Conservation (phyloP, 2,329 filamentous ascomycete genomes). For the Scopulariopsis brevicaulis region DNA sequence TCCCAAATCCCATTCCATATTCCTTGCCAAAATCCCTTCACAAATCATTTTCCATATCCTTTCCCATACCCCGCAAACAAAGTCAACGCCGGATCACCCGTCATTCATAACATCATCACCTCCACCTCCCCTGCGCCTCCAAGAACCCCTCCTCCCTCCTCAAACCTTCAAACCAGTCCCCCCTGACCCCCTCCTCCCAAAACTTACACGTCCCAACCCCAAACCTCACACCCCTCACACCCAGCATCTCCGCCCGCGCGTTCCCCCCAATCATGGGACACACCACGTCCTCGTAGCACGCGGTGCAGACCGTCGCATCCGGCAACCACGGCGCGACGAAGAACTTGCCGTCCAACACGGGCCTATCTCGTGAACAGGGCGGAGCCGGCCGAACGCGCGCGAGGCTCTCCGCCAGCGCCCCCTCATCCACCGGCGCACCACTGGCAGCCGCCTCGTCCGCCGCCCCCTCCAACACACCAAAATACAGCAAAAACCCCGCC, state of each 20-base stretch:
- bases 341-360: conserved; percentile 56
- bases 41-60: no score
- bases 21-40: no score
- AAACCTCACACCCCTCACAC: conserved; percentile 44
- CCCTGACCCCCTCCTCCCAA: conserved; percentile 70
- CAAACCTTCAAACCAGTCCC: conserved; percentile 48
- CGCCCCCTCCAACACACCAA: conserved; percentile 46
- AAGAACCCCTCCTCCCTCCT: conserved; percentile 47
- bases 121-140: conserved; percentile 42
- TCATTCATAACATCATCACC: conserved; percentile 15
- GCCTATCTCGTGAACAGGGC: conserved; percentile 56
- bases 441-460: conserved; percentile 37
- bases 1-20: no score
- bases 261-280: conserved; percentile 48
- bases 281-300: conserved; percentile 77
- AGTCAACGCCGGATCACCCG: no score
- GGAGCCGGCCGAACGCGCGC: conserved; percentile 42
- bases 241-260: conserved; percentile 49
- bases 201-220: conserved; percentile 58
- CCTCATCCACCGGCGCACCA: conserved; percentile 40
- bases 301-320: conserved; percentile 73
- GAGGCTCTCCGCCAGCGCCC: conserved; percentile 52
- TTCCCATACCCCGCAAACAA: no score
- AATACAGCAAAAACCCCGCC: conserved; percentile 45
- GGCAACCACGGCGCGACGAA: conserved; percentile 66